phyloP scores from a whole-genome alignment of 1,284 basidiomycete species.

The Trichosporon sp. region DNA sequence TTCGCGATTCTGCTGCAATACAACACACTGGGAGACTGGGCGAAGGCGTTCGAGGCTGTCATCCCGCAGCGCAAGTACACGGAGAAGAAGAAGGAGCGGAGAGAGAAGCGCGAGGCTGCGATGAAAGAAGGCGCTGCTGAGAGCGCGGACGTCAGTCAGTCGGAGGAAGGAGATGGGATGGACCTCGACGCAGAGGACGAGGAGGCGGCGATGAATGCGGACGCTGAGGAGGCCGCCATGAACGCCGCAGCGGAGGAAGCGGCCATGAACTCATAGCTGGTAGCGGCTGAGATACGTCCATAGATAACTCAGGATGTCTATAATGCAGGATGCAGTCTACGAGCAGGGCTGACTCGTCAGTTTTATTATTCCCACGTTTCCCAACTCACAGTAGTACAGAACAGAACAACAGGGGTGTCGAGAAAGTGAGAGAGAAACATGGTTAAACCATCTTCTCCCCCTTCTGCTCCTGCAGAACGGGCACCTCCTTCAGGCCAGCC shows the following conservation, averaged over 20 bases:
- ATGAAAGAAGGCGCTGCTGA: conserved; percentile 16
- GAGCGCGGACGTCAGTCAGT: conserved; percentile 22
- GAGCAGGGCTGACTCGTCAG: conserved; percentile 18
- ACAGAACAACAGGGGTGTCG: not conserved
- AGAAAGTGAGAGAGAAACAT: not conserved
- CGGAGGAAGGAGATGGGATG: conserved; percentile 4
- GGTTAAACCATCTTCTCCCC: not conserved
- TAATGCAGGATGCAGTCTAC: conserved; percentile 27
- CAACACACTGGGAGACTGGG: conserved; percentile 81
- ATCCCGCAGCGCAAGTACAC: conserved; percentile 86
- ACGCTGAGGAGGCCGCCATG: conserved; percentile 29
- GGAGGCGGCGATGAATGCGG: conserved; percentile 21
- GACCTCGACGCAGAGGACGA: conserved; percentile 11
- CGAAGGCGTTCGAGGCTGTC: conserved; percentile 76
- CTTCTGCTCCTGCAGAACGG: not conserved
- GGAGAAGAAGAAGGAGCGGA: conserved; percentile 30
- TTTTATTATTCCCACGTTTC: not conserved
- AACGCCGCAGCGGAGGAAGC: conserved; percentile 33
- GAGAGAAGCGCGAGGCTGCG: conserved; percentile 26
- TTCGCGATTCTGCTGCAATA: conserved; percentile 91
- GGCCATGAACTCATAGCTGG: conserved; percentile 33
- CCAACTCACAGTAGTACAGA: conserved; percentile 14
- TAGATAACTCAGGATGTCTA: conserved; percentile 17
- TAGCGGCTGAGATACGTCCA: conserved; percentile 10
- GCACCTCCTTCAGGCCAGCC: conserved; percentile 40